Percentiles rank a stretch among this genome's conserved stretches.
Conservation (phyloP, 164 flowering plant genomes). For the Liriodendron chinense region DNA sequence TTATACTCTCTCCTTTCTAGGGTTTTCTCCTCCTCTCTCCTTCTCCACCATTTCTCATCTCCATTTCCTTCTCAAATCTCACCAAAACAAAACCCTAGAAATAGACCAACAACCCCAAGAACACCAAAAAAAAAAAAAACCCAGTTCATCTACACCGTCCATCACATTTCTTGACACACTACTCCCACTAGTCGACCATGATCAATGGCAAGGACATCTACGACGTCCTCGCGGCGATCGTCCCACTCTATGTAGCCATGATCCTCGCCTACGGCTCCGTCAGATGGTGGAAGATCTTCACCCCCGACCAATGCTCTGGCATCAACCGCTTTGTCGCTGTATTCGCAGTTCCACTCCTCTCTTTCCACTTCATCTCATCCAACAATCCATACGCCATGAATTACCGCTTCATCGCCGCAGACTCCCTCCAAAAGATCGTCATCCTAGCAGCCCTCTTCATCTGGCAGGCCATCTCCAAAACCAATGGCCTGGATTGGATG, state of each 20-base stretch:
- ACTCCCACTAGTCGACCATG: constrained; percentile 28
- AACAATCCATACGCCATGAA: constrained; percentile 84
- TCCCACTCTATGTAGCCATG: constrained; percentile 92
- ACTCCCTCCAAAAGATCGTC: constrained; percentile 74
- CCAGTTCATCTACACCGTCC: not conserved
- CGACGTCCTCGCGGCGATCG: constrained; percentile 73
- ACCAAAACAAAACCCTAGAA: not conserved
- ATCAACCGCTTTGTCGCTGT: constrained; percentile 94
- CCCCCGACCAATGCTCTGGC: constrained; percentile 94
- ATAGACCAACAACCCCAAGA: no score
- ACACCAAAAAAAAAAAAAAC: no score
- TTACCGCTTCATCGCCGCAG: constrained; percentile 87
- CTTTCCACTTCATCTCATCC: constrained; percentile 88
- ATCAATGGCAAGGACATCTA: constrained; percentile 81
- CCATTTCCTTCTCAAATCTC: not conserved
- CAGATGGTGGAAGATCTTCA: constrained; percentile 93
- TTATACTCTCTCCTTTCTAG: not conserved
- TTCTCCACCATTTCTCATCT: not conserved
- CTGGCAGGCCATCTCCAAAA: constrained; percentile 56
- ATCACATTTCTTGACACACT: not conserved
- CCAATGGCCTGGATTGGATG: constrained; percentile 70
- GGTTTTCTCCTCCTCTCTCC: not conserved
- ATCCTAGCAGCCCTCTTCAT: constrained; percentile 62
- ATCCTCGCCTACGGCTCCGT: constrained; percentile 89
- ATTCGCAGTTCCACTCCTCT: constrained; percentile 87